Percentiles rank a stretch among this genome's conserved stretches.
Conservation (phyloP, 2,329 filamentous ascomycete genomes). For the Penicillium sp. region DNA sequence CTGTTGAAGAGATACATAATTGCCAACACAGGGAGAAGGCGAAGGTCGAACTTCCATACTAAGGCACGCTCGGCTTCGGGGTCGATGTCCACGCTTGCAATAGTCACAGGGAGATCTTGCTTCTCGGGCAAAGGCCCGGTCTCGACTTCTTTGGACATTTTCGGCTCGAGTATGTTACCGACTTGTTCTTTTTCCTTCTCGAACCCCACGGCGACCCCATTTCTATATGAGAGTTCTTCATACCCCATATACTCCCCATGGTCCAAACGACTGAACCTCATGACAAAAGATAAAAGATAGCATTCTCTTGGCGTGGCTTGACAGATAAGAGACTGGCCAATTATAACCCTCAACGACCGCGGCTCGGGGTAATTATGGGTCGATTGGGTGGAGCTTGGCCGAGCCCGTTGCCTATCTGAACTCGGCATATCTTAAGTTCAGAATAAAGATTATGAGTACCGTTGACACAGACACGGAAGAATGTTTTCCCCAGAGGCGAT, state of each 20-base stretch:
- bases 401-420: not conserved
- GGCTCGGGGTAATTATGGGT: not conserved
- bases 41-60: slow-evolving; percentile 52
- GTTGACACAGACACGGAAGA: not conserved
- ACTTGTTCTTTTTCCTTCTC: not conserved
- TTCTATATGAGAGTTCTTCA: not conserved
- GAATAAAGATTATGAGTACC: not conserved
- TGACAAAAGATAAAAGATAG: not conserved
- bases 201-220: not conserved
- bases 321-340: not conserved
- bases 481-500: not conserved
- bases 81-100: slow-evolving; percentile 33
- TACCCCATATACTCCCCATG: not conserved
- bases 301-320: not conserved
- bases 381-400: not conserved
- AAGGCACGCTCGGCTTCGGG: slow-evolving; percentile 43
- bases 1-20: slow-evolving; percentile 58
- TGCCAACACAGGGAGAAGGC: slow-evolving; percentile 53
- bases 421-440: not conserved
- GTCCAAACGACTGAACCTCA: not conserved
- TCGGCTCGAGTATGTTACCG: not conserved
- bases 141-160: not conserved
- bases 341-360: not conserved
- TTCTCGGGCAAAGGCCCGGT: slow-evolving; percentile 5
- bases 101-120: slow-evolving; percentile 13